Base-by-base conservation (phyloP, 805 yeast species). In the Wickerhamomyces sydowiorum region DNA sequence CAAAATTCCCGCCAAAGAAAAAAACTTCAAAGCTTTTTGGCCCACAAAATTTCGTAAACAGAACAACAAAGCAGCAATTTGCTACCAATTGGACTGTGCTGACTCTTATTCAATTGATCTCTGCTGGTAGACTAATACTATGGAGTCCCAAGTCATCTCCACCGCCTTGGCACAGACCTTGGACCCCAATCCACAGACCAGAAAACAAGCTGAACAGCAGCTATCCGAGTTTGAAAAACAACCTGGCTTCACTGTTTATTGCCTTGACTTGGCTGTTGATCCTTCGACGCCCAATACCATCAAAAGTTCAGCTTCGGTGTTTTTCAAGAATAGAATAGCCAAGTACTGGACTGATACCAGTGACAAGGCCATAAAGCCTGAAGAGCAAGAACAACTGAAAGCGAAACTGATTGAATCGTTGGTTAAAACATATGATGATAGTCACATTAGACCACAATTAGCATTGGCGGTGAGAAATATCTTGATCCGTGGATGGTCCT, bases 271-370 rank as follows among this genome's bases (percentile, higher is more conserved):
- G 36, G 67, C 75, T 13, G 57, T 64, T 9, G 82, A 79, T 49
- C 58, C 58, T 3, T 60, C 66, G 4, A 62, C 68, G 24, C 64
- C 76, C 5, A 46, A 52, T 7, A 66, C 67, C 12, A 70, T 78
- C 39, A 69, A 78, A 45, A 65, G 75, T 45, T 82, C 86, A 12
- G 72, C 83, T 6, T 81, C 84, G 0, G 82, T 85, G 6, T 82
- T 76, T 56, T 76, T 82, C 60, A 85, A 85, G 56, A 84, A 84
- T 58, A 69, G 76, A 43, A 65, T 83, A 25, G 70, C 70, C 32
- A 64, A 70, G 31, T 67, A 71, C 41, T 82, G 90, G 89, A 61
- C 62, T 20, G 53, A 48, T 33, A 37, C 53, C 3, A 45, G 48
- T 12, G 63, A 53, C 12, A 55, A 54, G n/a, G 60, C 58, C 5